phyloP scores from a whole-genome alignment of 371 early-diverging fungal genomes.

The Actinomortierella wolfii region DNA sequence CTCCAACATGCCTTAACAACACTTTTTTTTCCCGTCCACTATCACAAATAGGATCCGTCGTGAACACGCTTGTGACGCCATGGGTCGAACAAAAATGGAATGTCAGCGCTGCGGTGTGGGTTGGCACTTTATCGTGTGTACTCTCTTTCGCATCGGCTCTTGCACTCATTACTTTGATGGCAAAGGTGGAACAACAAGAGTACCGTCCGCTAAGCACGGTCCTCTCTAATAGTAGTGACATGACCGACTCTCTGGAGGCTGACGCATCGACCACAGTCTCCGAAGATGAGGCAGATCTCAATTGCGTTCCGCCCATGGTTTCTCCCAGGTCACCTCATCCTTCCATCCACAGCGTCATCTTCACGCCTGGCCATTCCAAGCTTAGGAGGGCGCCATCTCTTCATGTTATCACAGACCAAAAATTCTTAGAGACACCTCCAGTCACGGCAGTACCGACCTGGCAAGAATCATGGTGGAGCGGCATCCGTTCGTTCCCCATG shows the following conservation, averaged over 20 bases:
- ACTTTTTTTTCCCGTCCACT: background rate
- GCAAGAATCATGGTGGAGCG: conserved; percentile 20
- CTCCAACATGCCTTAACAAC: background rate
- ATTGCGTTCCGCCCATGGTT: background rate
- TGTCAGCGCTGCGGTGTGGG: conserved; percentile 56
- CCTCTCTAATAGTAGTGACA: too few species aligned
- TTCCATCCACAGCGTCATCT: conserved; percentile 20
- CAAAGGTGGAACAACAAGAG: too few species aligned
- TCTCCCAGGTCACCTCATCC: conserved; percentile 10
- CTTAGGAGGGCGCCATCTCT: conserved; percentile 17
- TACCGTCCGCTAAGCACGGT: too few species aligned
- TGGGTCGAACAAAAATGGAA: conserved; percentile 50
- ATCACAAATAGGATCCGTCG: conserved; percentile 49
- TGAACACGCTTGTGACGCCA: conserved; percentile 61
- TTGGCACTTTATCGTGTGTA: conserved; percentile 54
- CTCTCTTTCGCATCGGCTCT: conserved; percentile 52
- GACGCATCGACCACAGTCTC: conserved; percentile 11
- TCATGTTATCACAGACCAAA: conserved; percentile 19
- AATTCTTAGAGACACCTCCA: background rate
- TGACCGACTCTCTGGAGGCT: too few species aligned
- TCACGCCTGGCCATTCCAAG: conserved; percentile 17
- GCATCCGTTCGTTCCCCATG: conserved; percentile 46
- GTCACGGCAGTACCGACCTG: background rate
- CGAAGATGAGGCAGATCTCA: conserved; percentile 4
- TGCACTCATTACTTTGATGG: conserved; percentile 46